Evolutionary conservation across 805 yeast genomes (phyloP).

Genomic region (Zygotorulaspora chibaensis): DNA sequence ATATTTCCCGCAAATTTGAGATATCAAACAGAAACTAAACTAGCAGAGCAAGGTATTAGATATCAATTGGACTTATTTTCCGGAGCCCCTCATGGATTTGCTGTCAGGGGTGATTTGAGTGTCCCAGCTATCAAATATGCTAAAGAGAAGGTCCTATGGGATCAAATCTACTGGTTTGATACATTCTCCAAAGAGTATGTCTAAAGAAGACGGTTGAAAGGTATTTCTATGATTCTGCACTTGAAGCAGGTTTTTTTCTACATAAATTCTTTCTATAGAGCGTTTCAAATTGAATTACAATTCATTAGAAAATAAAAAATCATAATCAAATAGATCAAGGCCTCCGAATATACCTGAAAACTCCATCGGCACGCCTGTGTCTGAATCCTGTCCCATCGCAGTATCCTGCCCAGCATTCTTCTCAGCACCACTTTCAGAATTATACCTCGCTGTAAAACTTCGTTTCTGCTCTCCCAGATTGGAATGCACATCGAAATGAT

Average conservation of each 20-base stretch:
- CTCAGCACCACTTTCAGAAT: background rate
- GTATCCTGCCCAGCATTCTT: background rate
- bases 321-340: conserved; percentile 31
- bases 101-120: conserved; percentile 68
- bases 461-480: background rate
- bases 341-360: conserved; percentile 28
- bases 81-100: conserved; percentile 71
- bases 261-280: background rate
- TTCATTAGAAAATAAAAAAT: conserved; percentile 27
- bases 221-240: background rate
- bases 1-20: conserved; percentile 64
- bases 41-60: conserved; percentile 48
- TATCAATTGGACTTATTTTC: conserved; percentile 61
- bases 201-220: no score
- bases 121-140: conserved; percentile 56
- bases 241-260: background rate
- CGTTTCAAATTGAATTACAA: conserved; percentile 1
- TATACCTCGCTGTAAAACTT: background rate
- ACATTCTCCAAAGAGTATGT: conserved; percentile 12
- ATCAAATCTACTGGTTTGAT: conserved; percentile 36
- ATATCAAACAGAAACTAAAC: conserved; percentile 53
- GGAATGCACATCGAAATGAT: conserved; percentile 10
- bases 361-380: conserved; percentile 7
- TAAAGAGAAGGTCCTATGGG: conserved; percentile 55
- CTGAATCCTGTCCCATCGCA: background rate